Evolutionary conservation across 129 eudicot genomes (phyloP), one percentile per base, ranked within the genome.

Genomic region (Flaveria robusta): DNA sequence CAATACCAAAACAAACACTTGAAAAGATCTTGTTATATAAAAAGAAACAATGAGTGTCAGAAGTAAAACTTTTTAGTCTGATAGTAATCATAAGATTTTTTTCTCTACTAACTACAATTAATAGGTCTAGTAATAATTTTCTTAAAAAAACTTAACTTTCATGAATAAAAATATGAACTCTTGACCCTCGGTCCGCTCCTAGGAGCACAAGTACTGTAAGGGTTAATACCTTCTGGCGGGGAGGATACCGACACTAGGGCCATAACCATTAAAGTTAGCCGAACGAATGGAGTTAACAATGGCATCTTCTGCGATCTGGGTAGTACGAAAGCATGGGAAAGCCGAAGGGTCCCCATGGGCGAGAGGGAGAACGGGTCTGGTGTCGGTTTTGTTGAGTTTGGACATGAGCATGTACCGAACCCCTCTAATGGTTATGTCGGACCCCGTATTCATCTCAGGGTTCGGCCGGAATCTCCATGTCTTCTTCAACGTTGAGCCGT

Each of bases 311-410:
- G 89, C 89, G 15, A 58, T 24, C 51, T 68, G 64, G 46, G 85
- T 42, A 20, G 89, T 87, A 6, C 87, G 83, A 62, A 87, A 87
- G 77, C 86, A 87, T 1, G 92, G 87, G 76, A 85, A 87, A 43
- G 87, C 85, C 12, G 92, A 85, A 7, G 92, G 92, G 26, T 87
- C 92, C 49, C 89, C 89, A 20, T 85, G 84, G 63, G 84, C 87
- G 31, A 87, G 77, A 46, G 87, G 89, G 72, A 87, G 55, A 49
- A 72, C 74, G 12, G 75, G 70, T 66, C 87, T 77, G 39, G 80
- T 43, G 67, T 85, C 89, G 4, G 79, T 49, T 60, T 66, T 31
- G 72, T 87, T 50, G 73, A 87, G 85, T 51, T 80, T 87, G 0
- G 68, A 73, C 66, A 65, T 58, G n/a, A 87, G 62, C 84, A 72